phyloP scores from a whole-genome alignment of 2,329 filamentous ascomycete genomes.

The Tolypocladium cylindrosporum region DNA sequence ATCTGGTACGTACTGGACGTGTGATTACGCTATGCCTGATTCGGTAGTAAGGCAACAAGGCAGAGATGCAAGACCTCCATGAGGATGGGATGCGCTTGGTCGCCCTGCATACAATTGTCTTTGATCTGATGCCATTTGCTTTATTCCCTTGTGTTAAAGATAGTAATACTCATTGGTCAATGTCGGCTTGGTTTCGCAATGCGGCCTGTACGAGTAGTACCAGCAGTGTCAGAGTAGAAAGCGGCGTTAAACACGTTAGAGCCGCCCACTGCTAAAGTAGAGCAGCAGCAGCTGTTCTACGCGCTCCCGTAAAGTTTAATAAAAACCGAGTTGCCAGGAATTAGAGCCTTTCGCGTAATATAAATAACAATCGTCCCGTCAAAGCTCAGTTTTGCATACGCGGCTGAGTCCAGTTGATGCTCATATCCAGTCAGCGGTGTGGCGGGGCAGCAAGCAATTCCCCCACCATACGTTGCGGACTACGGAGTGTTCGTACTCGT shows the following conservation, averaged over 20 bases:
- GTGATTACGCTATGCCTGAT: constrained; percentile 13
- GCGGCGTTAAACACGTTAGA: not conserved
- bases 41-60: constrained; percentile 20
- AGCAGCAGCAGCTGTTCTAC: not conserved
- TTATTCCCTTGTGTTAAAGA: too few relatives aligned
- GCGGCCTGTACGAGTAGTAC: not conserved
- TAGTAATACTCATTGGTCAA: too few relatives aligned
- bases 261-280: too few relatives aligned
- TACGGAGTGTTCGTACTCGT: too few relatives aligned
- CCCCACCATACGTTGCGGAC: not conserved
- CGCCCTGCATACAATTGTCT: not conserved
- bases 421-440: not conserved
- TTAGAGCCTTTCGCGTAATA: not conserved
- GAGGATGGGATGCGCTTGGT: not conserved
- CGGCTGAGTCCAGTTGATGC: not conserved
- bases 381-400: not conserved
- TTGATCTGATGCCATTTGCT: not conserved
- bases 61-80: constrained; percentile 9
- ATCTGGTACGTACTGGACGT: constrained; percentile 13
- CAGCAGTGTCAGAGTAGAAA: not conserved
- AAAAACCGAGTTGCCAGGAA: not conserved
- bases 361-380: not conserved
- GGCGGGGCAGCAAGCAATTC: not conserved
- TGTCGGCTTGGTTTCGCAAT: not conserved
- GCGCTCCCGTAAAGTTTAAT: not conserved